phyloP scores from a whole-genome alignment of 2,329 filamentous ascomycete species.

The Trichoderma cornu-damae region DNA sequence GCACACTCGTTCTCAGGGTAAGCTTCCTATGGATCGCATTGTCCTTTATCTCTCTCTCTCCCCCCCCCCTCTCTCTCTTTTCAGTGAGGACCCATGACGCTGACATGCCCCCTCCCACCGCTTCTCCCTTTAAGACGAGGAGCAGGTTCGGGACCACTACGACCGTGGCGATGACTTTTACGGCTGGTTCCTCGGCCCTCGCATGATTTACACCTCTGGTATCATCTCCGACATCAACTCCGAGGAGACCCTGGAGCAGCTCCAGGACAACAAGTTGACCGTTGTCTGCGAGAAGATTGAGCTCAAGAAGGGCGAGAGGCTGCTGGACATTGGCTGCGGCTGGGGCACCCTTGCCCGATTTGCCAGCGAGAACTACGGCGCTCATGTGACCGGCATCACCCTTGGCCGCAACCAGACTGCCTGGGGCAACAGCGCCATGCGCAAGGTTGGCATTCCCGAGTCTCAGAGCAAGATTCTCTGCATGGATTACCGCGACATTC shows the following conservation, averaged over 20 bases:
- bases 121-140: constrained; percentile 68
- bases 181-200: constrained; percentile 94
- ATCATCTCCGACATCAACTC: constrained; percentile 81
- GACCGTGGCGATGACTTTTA: constrained; percentile 98
- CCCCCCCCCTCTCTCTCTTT: no score
- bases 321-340: constrained; percentile 95
- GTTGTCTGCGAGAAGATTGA: constrained; percentile 95
- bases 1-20: constrained; percentile 80
- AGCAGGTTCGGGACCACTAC: constrained; percentile 96
- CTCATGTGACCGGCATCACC: constrained; percentile 80
- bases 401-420: constrained; percentile 94
- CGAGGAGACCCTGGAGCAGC: constrained; percentile 88
- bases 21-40: not conserved
- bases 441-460: constrained; percentile 74
- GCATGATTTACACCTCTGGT: constrained; percentile 98
- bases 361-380: constrained; percentile 87
- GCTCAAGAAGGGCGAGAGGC: constrained; percentile 69
- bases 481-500: constrained; percentile 95
- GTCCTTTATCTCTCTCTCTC: no score
- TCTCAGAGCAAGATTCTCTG: constrained; percentile 88
- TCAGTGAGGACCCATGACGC: not conserved
- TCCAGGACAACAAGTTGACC: constrained; percentile 96
- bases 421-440: constrained; percentile 89
- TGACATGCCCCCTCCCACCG: constrained; percentile 1
- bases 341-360: constrained; percentile 96